Evolutionary conservation across 169 alveolate species (phyloP).

Genomic region (Eimeria zaria): DNA sequence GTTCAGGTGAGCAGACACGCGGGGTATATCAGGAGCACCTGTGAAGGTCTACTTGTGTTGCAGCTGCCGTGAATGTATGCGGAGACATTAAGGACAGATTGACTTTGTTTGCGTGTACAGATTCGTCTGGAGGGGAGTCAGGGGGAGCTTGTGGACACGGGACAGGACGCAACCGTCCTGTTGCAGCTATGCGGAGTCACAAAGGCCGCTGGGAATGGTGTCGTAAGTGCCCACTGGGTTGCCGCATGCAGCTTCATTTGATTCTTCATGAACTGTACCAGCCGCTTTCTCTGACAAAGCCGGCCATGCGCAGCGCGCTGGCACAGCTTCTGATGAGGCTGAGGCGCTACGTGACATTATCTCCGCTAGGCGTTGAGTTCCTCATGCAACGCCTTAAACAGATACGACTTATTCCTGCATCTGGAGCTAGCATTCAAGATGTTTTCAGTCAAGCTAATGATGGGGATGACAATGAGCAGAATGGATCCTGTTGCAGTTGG

Average conservation of each 20-base stretch:
- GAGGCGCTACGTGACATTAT: conserved; percentile 46
- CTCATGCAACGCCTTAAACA: conserved; percentile 44
- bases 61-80: neutral
- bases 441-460: neutral
- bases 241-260: conserved; percentile 75
- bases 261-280: conserved; percentile 67
- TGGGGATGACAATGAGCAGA: conserved; percentile 7
- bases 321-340: conserved; percentile 56
- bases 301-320: conserved; percentile 63
- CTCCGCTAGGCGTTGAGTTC: conserved; percentile 45
- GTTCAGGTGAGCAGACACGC: conserved; percentile 57
- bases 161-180: conserved; percentile 15
- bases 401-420: neutral
- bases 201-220: conserved; percentile 76
- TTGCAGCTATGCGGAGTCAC: neutral
- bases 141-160: neutral
- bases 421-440: neutral
- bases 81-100: neutral
- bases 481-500: conserved; percentile 5
- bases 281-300: conserved; percentile 42
- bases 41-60: neutral
- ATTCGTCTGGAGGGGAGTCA: conserved; percentile 58
- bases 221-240: conserved; percentile 54
- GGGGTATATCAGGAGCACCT: neutral
- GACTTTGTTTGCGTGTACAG: neutral